phyloP scores from a whole-genome alignment of 2,329 filamentous ascomycete genomes.

The Westerdykella sp. region DNA sequence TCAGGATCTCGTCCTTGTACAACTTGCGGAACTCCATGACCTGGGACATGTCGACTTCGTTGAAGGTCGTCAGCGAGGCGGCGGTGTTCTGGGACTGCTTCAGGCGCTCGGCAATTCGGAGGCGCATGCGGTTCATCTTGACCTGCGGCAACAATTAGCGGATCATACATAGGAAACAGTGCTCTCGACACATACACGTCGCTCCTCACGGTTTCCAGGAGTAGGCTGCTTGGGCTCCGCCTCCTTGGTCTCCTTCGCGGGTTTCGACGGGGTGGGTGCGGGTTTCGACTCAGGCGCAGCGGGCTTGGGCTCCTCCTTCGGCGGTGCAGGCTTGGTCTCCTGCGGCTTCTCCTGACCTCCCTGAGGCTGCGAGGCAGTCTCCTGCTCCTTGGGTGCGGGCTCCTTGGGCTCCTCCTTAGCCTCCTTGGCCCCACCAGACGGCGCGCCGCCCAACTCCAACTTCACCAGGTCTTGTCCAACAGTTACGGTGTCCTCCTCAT shows the following conservation, averaged over 20 bases:
- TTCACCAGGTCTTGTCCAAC: slow-evolving; percentile 89
- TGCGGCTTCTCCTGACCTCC: slow-evolving; percentile 43
- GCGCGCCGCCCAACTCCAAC: slow-evolving; percentile 61
- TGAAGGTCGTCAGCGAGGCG: slow-evolving; percentile 95
- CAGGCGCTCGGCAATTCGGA: slow-evolving; percentile 91
- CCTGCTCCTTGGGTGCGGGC: slow-evolving; percentile 51
- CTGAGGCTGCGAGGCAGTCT: slow-evolving; percentile 51
- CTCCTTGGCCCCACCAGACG: slow-evolving; percentile 49
- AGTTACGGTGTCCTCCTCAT: slow-evolving; percentile 89
- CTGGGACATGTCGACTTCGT: slow-evolving; percentile 98
- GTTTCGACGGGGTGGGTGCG: slow-evolving; percentile 28
- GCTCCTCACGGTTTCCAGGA: slow-evolving; percentile 75
- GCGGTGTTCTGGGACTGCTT: slow-evolving; percentile 99
- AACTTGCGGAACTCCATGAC: slow-evolving; percentile 95
- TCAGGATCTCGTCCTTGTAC: slow-evolving; percentile 93
- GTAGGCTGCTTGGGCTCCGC: slow-evolving; percentile 34
- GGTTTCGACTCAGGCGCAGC: slow-evolving; percentile 35
- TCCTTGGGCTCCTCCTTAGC: slow-evolving; percentile 55
- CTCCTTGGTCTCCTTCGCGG: slow-evolving; percentile 33
- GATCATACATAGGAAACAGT: neutral
- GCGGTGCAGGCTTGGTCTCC: slow-evolving; percentile 31
- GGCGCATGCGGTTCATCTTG: slow-evolving; percentile 99
- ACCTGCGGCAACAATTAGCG: slow-evolving; percentile 52
- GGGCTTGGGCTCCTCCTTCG: slow-evolving; percentile 36
- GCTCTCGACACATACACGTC: slow-evolving; percentile 60